Percentiles rank a stretch among this genome's conserved stretches.
These are phyloP conservation scores for Kappamyces sp. DNA, from an alignment of 192 early-diverging fungal genomes.

Conservation along the genomic window DNA sequence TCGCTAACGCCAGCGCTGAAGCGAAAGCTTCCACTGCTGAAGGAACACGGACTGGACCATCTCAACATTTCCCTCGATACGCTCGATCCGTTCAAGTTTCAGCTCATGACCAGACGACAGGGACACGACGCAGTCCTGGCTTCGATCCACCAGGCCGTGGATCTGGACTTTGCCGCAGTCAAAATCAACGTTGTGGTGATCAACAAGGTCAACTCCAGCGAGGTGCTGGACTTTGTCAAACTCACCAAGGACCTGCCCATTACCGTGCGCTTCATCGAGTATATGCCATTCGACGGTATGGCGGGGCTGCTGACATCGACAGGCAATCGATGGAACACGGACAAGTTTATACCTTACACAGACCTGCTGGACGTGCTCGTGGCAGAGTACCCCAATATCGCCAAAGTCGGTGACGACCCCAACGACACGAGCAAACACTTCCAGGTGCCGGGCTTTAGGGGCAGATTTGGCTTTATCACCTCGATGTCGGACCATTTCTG, in stretches of 20 bases:
- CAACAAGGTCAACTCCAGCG: constrained; percentile 75
- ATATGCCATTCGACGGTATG: constrained; percentile 96
- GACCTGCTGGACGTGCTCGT: constrained; percentile 63
- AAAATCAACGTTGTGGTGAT: constrained; percentile 97
- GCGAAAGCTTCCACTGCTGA: constrained; percentile 68
- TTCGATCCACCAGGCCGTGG: constrained; percentile 63
- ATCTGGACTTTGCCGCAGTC: constrained; percentile 60
- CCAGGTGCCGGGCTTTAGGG: constrained; percentile 67
- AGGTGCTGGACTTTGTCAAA: constrained; percentile 77
- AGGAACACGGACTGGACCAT: constrained; percentile 70
- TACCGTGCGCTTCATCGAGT: constrained; percentile 92
- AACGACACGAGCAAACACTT: constrained; percentile 88
- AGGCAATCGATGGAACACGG: constrained; percentile 80
- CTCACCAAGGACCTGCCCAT: constrained; percentile 70
- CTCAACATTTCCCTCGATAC: constrained; percentile 94
- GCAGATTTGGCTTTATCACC: constrained; percentile 95
- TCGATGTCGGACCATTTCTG: constrained; percentile 99
- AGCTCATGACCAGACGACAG: constrained; percentile 79
- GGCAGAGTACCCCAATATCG: constrained; percentile 51
- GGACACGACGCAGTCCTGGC: constrained; percentile 71
- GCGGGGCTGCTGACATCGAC: neutral
- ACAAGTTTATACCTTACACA: constrained; percentile 79
- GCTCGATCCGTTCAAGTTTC: constrained; percentile 78
- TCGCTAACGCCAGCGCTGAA: constrained; percentile 51
- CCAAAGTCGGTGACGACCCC: constrained; percentile 59